Conservation (phyloP, 495 filamentous ascomycete genomes). For the Zalerion maritima region DNA sequence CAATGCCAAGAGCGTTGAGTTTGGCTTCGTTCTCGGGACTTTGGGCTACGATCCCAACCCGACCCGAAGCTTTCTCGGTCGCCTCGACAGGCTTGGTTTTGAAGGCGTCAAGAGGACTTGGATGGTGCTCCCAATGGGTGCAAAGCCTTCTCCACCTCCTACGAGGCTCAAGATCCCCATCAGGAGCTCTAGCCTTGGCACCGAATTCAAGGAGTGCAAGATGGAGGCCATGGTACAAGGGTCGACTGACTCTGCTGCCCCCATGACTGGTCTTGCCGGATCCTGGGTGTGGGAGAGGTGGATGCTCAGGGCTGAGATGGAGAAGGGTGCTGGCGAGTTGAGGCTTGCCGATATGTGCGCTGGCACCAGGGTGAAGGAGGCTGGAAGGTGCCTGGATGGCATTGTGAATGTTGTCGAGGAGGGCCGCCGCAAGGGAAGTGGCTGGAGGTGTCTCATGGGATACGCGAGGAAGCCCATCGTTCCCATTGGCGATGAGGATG, state of each 20-base stretch:
- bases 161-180: constrained; percentile 16
- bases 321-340: constrained; percentile 56
- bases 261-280: constrained; percentile 66
- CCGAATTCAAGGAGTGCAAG: constrained; percentile 33
- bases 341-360: constrained; percentile 36
- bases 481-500: no score
- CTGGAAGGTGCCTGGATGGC: constrained; percentile 49
- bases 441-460: constrained; percentile 76
- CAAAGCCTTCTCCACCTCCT: constrained; percentile 29
- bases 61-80: constrained; percentile 60
- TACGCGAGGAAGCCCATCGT: constrained; percentile 85
- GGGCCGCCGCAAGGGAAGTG: constrained; percentile 58
- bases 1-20: constrained; percentile 71
- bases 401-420: constrained; percentile 75
- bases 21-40: constrained; percentile 73
- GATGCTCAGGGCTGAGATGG: constrained; percentile 73
- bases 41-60: constrained; percentile 77
- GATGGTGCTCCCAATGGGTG: constrained; percentile 80
- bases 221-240: constrained; percentile 55
- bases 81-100: constrained; percentile 63
- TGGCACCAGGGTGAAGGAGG: constrained; percentile 30
- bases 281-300: constrained; percentile 94
- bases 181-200: no score
- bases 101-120: constrained; percentile 69
- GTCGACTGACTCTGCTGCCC: constrained; percentile 56